phyloP scores from a whole-genome alignment of 2,329 filamentous ascomycete genomes.

The Elsinoe arachidis region DNA sequence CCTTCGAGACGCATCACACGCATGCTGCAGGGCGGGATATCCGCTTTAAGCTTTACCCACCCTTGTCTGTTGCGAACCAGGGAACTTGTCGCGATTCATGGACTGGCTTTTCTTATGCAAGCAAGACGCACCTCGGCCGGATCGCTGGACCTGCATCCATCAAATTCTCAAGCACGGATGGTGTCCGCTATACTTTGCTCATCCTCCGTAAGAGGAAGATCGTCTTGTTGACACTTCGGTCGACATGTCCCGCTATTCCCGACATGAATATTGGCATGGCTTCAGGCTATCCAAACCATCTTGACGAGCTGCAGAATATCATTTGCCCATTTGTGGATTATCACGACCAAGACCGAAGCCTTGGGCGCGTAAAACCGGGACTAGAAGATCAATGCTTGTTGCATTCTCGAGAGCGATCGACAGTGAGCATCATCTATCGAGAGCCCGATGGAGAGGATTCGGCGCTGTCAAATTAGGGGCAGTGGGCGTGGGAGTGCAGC shows the following conservation, averaged over 20 bases:
- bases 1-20: constrained; percentile 10
- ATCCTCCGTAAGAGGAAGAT: constrained; percentile 1
- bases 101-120: neutral
- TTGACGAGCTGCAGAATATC: neutral
- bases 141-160: constrained; percentile 9
- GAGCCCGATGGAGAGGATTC: constrained; percentile 2
- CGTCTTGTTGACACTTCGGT: constrained; percentile 1
- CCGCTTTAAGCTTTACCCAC: neutral
- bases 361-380: neutral
- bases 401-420: neutral
- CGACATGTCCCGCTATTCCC: neutral
- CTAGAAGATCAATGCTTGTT: neutral
- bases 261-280: neutral
- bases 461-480: neutral
- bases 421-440: neutral
- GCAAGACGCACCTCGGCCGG: constrained; percentile 12
- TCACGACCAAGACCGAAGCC: neutral
- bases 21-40: constrained; percentile 11
- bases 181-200: neutral
- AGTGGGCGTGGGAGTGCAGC: constrained; percentile 7
- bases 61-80: constrained; percentile 9
- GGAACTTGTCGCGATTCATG: neutral
- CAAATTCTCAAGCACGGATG: neutral
- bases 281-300: neutral
- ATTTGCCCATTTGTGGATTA: neutral